Evolutionary conservation across 2,329 filamentous ascomycete genomes (phyloP).

Genomic region (Colletotrichum magnum): DNA sequence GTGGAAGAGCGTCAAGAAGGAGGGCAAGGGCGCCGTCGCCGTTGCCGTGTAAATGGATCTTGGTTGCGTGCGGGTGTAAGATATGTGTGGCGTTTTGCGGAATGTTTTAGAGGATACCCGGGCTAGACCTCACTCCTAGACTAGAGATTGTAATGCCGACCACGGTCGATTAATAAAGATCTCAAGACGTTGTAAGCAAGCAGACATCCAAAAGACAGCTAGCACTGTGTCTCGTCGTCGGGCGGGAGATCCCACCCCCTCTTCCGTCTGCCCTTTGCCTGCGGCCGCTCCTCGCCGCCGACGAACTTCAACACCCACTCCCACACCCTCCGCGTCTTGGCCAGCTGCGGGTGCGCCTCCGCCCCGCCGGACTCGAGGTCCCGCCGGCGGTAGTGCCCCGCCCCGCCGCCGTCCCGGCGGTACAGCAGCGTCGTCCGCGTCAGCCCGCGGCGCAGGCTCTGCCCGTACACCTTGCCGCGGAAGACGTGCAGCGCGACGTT

Average conservation of each 20-base stretch:
- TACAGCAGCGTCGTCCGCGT: slow-evolving; percentile 79
- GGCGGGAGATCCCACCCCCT: slow-evolving; percentile 56
- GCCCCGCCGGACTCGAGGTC: slow-evolving; percentile 56
- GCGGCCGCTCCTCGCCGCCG: slow-evolving; percentile 47
- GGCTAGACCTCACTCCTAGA: slow-evolving; percentile 14
- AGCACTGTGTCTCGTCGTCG: slow-evolving; percentile 57
- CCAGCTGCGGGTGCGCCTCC: slow-evolving; percentile 64
- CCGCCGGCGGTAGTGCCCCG: slow-evolving; percentile 69
- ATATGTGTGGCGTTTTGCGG: slow-evolving; percentile 1
- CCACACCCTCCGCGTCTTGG: slow-evolving; percentile 76
- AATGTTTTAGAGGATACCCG: slow-evolving; percentile 32
- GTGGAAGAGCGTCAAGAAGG: slow-evolving; percentile 69
- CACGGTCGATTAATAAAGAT: not conserved
- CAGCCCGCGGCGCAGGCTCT: slow-evolving; percentile 80
- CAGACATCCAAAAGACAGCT: not conserved
- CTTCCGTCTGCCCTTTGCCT: slow-evolving; percentile 35
- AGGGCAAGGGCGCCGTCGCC: slow-evolving; percentile 47
- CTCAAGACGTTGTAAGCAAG: not conserved
- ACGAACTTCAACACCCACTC: slow-evolving; percentile 85
- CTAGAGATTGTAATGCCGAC: slow-evolving; percentile 23
- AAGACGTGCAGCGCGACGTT: slow-evolving; percentile 86
- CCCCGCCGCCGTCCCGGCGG: slow-evolving; percentile 64
- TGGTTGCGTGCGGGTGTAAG: not conserved
- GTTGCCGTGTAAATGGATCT: slow-evolving; percentile 39
- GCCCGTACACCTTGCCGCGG: slow-evolving; percentile 83